phyloP scores from a whole-genome alignment of 1,284 basidiomycete species.

The Ceratobasidium sp. region DNA sequence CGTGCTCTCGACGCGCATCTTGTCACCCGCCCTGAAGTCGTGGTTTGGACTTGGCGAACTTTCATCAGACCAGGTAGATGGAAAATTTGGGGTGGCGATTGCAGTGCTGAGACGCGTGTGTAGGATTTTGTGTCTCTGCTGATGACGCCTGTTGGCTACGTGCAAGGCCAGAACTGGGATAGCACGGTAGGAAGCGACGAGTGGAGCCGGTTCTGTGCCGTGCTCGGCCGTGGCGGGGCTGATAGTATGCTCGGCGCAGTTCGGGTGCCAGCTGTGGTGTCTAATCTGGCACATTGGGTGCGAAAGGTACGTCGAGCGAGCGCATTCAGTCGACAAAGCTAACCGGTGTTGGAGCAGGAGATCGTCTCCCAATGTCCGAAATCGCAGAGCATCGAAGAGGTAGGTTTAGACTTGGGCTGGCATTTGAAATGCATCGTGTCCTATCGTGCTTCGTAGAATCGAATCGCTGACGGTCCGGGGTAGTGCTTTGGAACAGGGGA shows the following conservation, averaged over 20 bases:
- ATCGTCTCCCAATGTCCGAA: conserved; percentile 73
- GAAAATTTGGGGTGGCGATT: neutral
- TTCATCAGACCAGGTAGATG: conserved; percentile 65
- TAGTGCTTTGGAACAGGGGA: conserved; percentile 91
- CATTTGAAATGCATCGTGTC: conserved; percentile 42
- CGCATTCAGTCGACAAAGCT: conserved; percentile 6
- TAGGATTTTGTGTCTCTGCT: conserved; percentile 84
- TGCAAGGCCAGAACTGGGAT: conserved; percentile 84
- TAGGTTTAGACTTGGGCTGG: conserved; percentile 56
- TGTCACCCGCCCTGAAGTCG: conserved; percentile 70
- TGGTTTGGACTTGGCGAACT: conserved; percentile 81
- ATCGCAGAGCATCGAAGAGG: conserved; percentile 70
- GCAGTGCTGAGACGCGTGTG: conserved; percentile 1
- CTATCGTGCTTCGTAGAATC: conserved; percentile 25
- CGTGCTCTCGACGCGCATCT: conserved; percentile 66
- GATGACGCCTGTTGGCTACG: conserved; percentile 64
- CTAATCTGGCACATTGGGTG: conserved; percentile 85
- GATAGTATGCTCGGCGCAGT: conserved; percentile 45
- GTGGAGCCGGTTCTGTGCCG: conserved; percentile 48
- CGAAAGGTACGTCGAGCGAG: conserved; percentile 66
- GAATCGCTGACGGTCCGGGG: conserved; percentile 21
- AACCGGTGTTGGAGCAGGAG: conserved; percentile 62
- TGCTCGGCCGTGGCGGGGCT: conserved; percentile 44
- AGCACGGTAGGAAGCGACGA: conserved; percentile 68
- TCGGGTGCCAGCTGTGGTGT: conserved; percentile 62